Evolutionary conservation across 2,329 filamentous ascomycete genomes (phyloP), one percentile per base, ranked within the genome.

Genomic region (Rachicladosporium sp.): DNA sequence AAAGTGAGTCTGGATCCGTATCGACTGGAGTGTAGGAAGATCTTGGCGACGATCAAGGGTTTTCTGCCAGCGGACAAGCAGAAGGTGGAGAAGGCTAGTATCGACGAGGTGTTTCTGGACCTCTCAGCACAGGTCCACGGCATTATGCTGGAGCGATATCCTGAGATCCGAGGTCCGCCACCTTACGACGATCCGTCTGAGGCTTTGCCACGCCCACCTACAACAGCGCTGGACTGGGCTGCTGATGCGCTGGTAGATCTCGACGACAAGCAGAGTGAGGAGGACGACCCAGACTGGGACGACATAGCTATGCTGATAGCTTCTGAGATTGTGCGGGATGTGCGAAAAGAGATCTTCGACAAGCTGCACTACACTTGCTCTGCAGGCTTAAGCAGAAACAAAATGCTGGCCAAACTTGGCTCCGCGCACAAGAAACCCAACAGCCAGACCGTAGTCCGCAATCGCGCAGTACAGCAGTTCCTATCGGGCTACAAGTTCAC

Each of bases 1-100:
- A 98, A 98, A 62, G 91, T 96, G 30, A 93, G 84, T 5, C 67
- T 98, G 31, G 91, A 98, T 58, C 86, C 87, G 7, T 98, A 96
- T 61, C 75, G 91, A 29, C 69, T 84, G 27, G 76, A 95, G 60
- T 93, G 84, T 11, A 74, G 87, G 46, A 82, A 73, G 63, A 95
- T 96, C 43, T 59, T 96, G 51, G 74, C 77, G 8, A 63, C 78
- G 41, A 83, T 96, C 55, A 89, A 87, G 55, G 80, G 82, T 4
- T 67, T 68, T 29, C 63, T 95, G 33, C 81, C 82, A 1, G 57
- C 66, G 11, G 57, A 70, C 1, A 58, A 78, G 45, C 82, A 86
- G 56, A 77, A 71, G 52, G 76, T 95, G 33, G 89, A 98, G 66
- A 98, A 96, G 58, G 91, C 89, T 12, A 81, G 86, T 54, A 83